Base-by-base conservation (phyloP, 2,329 filamentous ascomycete species). In the Cladophialophora chaetospira region DNA sequence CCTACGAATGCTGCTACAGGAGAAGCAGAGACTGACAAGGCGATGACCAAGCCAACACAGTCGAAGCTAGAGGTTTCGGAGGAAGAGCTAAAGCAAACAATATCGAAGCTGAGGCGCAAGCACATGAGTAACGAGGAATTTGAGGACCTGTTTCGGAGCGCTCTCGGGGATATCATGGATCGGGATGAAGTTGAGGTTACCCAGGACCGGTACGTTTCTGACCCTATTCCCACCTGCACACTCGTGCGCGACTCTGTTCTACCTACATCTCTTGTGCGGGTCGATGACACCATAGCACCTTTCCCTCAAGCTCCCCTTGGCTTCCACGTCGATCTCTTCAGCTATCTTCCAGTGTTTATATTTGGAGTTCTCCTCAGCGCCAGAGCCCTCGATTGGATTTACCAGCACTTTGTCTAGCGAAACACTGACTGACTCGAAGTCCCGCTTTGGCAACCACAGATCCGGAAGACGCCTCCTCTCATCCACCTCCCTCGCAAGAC, bases 51-150 rank as follows among this genome's bases (percentile, higher is more conserved):
- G 15, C 31, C 54, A 13, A 44, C 43, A 9, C 33, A 53, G 13
- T 26, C 62, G 8, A 62, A 62, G 44, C 51, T 64, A n/a, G 89
- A 92, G 64, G 82, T 88, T 40, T 76, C 78, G 46, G 84, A 86
- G 60, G 72, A 85, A 25, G 87, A 90, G 52, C 77, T 97, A 60
- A 96, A 93, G 76, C 78, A 88, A 62, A 82, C 85, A 55, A 85
- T 97, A 62, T 83, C 82, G 65, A 83, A 85, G 65, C 89, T 88
- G 77, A 85, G 88, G 62, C 88, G 86, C 70, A 93, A 89, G 76
- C 86, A 87, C 62, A 89, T 97, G 83, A 89, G 82, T 63, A 86
- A 91, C 68, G 82, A 88, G 38, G 93, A 97, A 70, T 97, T 99
- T 68, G 91, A 97, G 65, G 90, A 96, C 56, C 82, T 99, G 5